Conservation (phyloP, 257 asterid species). For the Asclepias syriaca region DNA sequence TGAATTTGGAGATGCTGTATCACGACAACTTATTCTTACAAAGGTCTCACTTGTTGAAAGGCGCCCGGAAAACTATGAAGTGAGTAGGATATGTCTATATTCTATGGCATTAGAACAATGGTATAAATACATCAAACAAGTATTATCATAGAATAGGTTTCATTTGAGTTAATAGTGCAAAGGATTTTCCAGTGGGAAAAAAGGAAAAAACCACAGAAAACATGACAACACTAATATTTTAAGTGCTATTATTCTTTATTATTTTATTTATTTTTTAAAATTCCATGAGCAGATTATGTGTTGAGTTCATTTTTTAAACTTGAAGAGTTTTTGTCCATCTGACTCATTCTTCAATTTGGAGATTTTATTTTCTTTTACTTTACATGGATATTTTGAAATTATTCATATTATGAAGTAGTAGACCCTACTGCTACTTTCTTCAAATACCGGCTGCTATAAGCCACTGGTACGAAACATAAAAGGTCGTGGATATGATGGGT, state of each 20-base stretch:
- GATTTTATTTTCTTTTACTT: background rate
- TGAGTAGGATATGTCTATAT: slow-evolving; percentile 36
- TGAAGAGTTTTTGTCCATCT: background rate
- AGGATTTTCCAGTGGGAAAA: background rate
- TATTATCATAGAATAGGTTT: background rate
- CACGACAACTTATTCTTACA: slow-evolving; percentile 93
- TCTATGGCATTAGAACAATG: slow-evolving; percentile 14
- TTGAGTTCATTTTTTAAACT: background rate
- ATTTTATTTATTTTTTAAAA: background rate
- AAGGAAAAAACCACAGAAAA: no score
- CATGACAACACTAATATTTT: background rate
- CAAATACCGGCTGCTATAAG: background rate
- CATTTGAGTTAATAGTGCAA: background rate
- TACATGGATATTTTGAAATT: background rate
- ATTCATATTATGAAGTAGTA: background rate
- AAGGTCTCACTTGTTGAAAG: slow-evolving; percentile 89
- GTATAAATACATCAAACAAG: background rate
- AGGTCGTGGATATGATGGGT: background rate
- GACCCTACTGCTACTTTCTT: background rate
- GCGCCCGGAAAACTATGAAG: slow-evolving; percentile 98
- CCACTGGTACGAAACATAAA: background rate
- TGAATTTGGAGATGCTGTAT: slow-evolving; percentile 88
- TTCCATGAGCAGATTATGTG: background rate
- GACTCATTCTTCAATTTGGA: background rate
- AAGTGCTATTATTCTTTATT: no score